Base-by-base conservation (phyloP, 352 stramenopile species). In the Globisporangium cylindrosporum region DNA sequence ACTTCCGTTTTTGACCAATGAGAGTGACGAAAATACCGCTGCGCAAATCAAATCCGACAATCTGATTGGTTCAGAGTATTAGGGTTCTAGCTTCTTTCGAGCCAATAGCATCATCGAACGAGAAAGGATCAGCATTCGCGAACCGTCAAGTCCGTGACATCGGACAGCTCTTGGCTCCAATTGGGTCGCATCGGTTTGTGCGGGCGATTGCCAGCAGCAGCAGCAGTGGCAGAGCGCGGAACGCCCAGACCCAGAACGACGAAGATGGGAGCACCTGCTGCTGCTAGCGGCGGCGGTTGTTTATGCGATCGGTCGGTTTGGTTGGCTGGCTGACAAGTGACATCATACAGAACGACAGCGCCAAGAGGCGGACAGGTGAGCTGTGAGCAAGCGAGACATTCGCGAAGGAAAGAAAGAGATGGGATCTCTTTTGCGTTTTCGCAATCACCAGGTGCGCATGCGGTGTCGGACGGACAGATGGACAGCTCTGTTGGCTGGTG, bases 231-330 rank as follows among this genome's bases (percentile, higher is more conserved):
- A 24, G 43, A 51, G 18, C 18, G 18, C 18, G 43, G 43, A 51
- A 51, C 43, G 24, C 54, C 54, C 25, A 59, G 55, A 22, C 54
- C 54, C 25, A 59, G 55, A 22, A 29, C 43, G 41, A 41, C 20
- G 55, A 61, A 61, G 55, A 61, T 61, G 55, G 55, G 55, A 61
- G 56, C 29, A n/a, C 20, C 29, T 49, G 56, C n/a, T 62, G 27
- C 27, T 29, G 29, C 29, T 32, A 4, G 29, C 4, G 43, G 43
- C 6, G 5, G 32, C 18, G 15, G 48, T 25, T 56, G 49, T 56
- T 62, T 27, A 62, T 62, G 56, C 56, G 29, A 61, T 61, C 29
- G 15, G 15, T 20, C 53, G 27, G 53, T 5, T 20, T 27, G 14
- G 25, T 49, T 49, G 25, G 6, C 15, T 62, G 56, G 56, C 32